Base-by-base conservation (phyloP, 2,329 filamentous ascomycete genomes). In the Calonectria montana region DNA sequence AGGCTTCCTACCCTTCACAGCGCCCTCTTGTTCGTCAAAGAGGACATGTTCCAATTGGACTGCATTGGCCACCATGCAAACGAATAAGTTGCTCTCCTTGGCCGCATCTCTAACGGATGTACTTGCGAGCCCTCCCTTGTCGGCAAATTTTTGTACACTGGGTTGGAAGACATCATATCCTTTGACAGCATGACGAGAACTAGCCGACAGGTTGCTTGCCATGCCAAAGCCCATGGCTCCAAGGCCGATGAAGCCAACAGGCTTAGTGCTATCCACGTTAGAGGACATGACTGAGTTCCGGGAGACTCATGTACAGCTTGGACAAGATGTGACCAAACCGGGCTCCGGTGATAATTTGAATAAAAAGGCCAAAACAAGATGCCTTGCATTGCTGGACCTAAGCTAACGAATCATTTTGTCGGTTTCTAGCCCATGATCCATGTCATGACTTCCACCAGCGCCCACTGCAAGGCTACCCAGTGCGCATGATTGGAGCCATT, bases 201-300 rank as follows among this genome's bases (percentile, higher is more conserved):
- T 45, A 4, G 37, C 55, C 3, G 67, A 37, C 4, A 74, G 61
- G 3, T 73, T 48, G 9, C 64, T 47, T 5, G 73, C 73, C 73
- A 73, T 74, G 16, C 73, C 73, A 3, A 65, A 67, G 47, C 73
- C 73, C 73, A 74, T 74, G 55, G 73, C 71, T 21, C 73, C 73
- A 0, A 74, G 65, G n/a, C 67, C 73, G 3, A 73, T 65, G 18
- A 74, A 74, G 4, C 53, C 66, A 27, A 62, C 61, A 53, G 69
- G 47, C 31, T 80, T 41, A 8, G 25, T 53, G 78, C 81, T 43
- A 69, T 81, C 37, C 80, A 78, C 21, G 77, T 76, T 3, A 79
- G 80, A 45, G 18, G 23, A 18, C 25, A 62, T 62, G 31, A 23
- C 18, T 23, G 25, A 25, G 16, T n/a, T 29, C 29, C 18, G 16